Evolutionary conservation across 2,329 filamentous ascomycete genomes (phyloP).

Genomic region (Chrysoporthe puriensis): DNA sequence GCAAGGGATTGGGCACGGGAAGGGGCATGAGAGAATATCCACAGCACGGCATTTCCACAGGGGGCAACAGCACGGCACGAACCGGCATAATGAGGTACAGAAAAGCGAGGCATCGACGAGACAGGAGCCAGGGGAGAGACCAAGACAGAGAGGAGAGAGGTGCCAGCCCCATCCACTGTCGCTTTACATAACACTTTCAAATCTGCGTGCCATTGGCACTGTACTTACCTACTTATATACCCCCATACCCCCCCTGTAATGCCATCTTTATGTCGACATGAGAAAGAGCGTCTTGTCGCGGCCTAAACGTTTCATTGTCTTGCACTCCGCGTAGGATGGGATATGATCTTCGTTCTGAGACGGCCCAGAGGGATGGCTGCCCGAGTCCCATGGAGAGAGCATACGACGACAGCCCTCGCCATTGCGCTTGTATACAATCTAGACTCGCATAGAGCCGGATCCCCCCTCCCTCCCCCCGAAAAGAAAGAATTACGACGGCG

Average conservation of each 20-base stretch:
- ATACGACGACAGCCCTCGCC: no score
- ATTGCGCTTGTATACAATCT: no score
- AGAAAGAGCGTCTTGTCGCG: background rate
- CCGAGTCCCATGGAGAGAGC: no score
- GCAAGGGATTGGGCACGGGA: background rate
- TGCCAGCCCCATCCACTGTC: background rate
- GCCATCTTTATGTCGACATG: background rate
- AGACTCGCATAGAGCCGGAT: no score
- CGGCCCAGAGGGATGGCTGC: no score
- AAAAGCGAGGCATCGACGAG: background rate
- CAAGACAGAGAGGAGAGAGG: background rate
- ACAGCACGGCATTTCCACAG: background rate
- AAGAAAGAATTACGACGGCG: no score
- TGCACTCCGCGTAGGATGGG: background rate
- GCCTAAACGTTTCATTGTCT: background rate
- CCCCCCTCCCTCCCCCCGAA: no score
- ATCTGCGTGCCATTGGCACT: no score
- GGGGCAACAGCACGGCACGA: background rate
- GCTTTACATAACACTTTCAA: background rate
- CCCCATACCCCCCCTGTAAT: conserved; percentile 3
- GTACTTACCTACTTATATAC: background rate
- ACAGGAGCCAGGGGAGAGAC: background rate
- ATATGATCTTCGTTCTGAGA: no score
- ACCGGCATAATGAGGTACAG: background rate
- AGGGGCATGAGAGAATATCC: background rate